phyloP scores from a whole-genome alignment of 805 yeast genomes.

The Candida arabinofermentans region DNA sequence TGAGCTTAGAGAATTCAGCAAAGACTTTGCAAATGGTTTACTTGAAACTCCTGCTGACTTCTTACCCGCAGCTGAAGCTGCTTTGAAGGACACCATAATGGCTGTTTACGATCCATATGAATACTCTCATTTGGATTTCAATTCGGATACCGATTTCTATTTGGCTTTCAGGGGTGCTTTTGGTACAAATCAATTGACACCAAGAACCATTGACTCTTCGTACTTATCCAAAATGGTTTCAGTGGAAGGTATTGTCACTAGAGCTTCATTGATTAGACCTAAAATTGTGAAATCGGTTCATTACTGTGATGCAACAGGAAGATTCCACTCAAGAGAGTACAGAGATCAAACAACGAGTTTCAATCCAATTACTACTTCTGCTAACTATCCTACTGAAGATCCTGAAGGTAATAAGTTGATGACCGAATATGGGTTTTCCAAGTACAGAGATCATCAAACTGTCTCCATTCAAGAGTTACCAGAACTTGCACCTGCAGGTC shows the following conservation, averaged over 20 bases:
- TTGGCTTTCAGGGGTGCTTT: constrained; percentile 86
- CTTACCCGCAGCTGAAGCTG: constrained; percentile 85
- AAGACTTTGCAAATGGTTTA: constrained; percentile 69
- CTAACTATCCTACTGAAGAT: constrained; percentile 90
- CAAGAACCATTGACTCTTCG: constrained; percentile 77
- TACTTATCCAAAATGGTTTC: constrained; percentile 79
- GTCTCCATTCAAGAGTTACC: constrained; percentile 96
- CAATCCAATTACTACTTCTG: constrained; percentile 76
- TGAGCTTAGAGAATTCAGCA: constrained; percentile 80
- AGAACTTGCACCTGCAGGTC: constrained; percentile 97
- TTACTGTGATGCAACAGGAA: constrained; percentile 78
- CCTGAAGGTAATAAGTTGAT: constrained; percentile 82
- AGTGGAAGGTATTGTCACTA: constrained; percentile 91
- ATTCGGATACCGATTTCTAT: constrained; percentile 61
- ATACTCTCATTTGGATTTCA: constrained; percentile 47
- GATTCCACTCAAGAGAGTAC: constrained; percentile 88
- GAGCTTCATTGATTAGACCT: constrained; percentile 91
- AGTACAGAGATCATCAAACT: constrained; percentile 91
- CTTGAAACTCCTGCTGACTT: constrained; percentile 75
- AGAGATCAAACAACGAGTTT: constrained; percentile 90
- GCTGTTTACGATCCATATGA: constrained; percentile 65
- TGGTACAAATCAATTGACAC: constrained; percentile 82
- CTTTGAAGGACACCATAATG: constrained; percentile 73
- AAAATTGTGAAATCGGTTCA: constrained; percentile 89
- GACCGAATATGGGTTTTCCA: constrained; percentile 90